Base-by-base conservation (phyloP, 1,139 yeast species). In the Sugiyamaella neomexicana region DNA sequence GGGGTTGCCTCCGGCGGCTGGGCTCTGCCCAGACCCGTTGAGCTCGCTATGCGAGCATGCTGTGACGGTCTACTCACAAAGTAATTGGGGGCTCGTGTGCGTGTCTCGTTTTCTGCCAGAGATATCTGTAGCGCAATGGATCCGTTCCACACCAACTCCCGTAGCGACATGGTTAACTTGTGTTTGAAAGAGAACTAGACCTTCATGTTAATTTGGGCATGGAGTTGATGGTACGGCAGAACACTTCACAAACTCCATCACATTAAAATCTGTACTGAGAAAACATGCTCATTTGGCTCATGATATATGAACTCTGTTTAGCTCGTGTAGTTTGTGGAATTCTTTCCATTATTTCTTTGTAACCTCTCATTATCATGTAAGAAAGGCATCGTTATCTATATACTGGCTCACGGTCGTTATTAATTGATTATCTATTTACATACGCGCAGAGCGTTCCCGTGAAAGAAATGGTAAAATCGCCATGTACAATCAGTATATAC, bases 81-180 rank as follows among this genome's bases (percentile, higher is more conserved):
- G 44, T 65, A 66, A 13, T 64, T 63, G 1, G 55, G 58, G 0
- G 55, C 54, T 4, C 62, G 56, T 9, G 60, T 62, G 16, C 68
- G 59, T 12, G 67, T 57, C 56, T 73, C 76, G 50, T 58, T 64
- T 1, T 65, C 56, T 2, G 63, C 61, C 1, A 74, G 66, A 1
- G 68, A 58, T 12, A 81, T 62, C 32, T 68, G 65, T 6, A 82
- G 65, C 52, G 83, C 82, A 9, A 85, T 64, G 5, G 76, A 62
- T 1, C 89, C 89, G 50, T 76, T 68, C 89, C 89, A 84, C 13
- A 82, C 61, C 43, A 65, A 67, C 23, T 69, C 67, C 41, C 76
- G 72, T 46, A 79, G 49, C 25, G 45, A 43, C 58, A 55, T 46
- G 31, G 13, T 15, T 40, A 3, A 9, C 34, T 9, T 3, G n/a